Evolutionary conservation across 805 yeast species (phyloP).

Genomic region (Wickerhamomyces bovis): DNA sequence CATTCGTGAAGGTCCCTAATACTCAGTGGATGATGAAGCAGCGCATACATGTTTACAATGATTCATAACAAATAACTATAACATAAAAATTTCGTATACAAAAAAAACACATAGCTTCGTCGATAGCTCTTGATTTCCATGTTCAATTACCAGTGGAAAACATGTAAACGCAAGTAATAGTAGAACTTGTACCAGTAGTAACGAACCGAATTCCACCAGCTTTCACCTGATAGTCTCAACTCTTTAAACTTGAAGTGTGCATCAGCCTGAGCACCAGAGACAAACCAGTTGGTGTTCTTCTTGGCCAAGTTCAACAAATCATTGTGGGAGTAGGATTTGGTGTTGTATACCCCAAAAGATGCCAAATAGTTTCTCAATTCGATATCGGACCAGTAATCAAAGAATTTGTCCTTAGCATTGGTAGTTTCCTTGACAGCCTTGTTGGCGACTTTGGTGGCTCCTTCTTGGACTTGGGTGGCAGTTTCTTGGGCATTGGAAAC

Average conservation of each 20-base stretch:
- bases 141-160: not conserved
- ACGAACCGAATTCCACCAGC: constrained; percentile 5
- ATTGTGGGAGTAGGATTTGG: constrained; percentile 24
- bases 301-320: constrained; percentile 35
- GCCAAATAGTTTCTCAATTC: constrained; percentile 37
- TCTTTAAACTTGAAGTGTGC: not conserved
- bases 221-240: constrained; percentile 8
- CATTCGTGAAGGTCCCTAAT: too few species aligned
- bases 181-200: not conserved
- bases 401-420: constrained; percentile 19
- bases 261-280: constrained; percentile 21
- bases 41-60: too few species aligned
- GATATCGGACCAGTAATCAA: constrained; percentile 36
- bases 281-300: constrained; percentile 35
- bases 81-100: not conserved
- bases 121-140: not conserved
- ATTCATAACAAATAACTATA: not conserved
- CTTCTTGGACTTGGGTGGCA: constrained; percentile 9
- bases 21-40: too few species aligned
- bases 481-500: constrained; percentile 1
- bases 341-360: constrained; percentile 34
- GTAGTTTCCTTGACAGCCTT: constrained; percentile 8
- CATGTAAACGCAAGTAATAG: not conserved
- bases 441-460: constrained; percentile 5
- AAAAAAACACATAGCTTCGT: not conserved